Evolutionary conservation across 2,329 filamentous ascomycete species (phyloP).

Genomic region (Fusarium proliferatum): DNA sequence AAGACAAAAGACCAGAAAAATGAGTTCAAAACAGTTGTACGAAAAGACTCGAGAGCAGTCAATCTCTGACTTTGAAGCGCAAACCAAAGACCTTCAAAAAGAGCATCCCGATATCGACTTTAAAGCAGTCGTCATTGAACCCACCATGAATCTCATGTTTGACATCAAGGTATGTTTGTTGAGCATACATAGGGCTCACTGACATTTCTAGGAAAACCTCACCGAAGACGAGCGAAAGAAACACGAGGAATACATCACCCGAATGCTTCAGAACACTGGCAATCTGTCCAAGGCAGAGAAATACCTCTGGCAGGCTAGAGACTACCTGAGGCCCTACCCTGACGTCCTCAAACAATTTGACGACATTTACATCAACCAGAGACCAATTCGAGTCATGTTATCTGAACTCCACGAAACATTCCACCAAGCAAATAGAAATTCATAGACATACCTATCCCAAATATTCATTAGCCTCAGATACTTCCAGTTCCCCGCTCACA

Average conservation of each 20-base stretch:
- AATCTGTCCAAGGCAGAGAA: slow-evolving; percentile 31
- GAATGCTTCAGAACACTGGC: slow-evolving; percentile 27
- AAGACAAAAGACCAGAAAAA: not conserved
- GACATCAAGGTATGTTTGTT: slow-evolving; percentile 22
- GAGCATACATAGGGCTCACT: not conserved
- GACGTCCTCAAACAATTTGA: slow-evolving; percentile 31
- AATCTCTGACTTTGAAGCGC: slow-evolving; percentile 28
- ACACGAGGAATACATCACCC: slow-evolving; percentile 21
- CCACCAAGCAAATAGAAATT: not conserved
- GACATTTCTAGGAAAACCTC: slow-evolving; percentile 17
- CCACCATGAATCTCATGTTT: slow-evolving; percentile 38
- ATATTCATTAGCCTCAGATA: not conserved
- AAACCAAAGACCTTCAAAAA: slow-evolving; percentile 19
- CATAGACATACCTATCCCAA: not conserved
- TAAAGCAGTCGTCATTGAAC: slow-evolving; percentile 27
- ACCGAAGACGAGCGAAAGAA: slow-evolving; percentile 5
- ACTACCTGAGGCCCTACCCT: slow-evolving; percentile 29
- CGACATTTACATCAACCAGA: slow-evolving; percentile 33
- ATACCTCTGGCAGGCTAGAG: slow-evolving; percentile 34
- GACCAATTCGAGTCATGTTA: slow-evolving; percentile 29
- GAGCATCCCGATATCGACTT: slow-evolving; percentile 34
- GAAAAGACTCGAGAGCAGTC: slow-evolving; percentile 32
- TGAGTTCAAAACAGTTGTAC: not conserved
- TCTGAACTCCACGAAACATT: slow-evolving; percentile 28
- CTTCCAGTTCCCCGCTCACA: slow-evolving; percentile 17